Base-by-base conservation (phyloP, 2,329 filamentous ascomycete genomes). In the Xylariaceae sp. region DNA sequence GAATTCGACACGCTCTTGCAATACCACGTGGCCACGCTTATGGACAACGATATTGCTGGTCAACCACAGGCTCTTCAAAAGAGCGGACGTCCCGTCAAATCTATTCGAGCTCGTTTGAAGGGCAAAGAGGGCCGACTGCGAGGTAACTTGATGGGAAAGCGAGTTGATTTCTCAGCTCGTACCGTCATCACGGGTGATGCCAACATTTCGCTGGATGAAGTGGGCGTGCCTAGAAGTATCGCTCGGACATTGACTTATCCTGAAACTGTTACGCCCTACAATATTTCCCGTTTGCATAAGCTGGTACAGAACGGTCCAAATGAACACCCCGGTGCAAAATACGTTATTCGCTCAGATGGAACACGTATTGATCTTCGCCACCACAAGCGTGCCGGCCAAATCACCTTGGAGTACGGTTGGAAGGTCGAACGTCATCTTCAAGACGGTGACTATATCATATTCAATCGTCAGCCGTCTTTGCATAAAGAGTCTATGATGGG, bases 401-500 rank as follows among this genome's bases (percentile, higher is more conserved):
- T 97, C 64, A 88, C 88, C 58, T 78, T 99, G 37, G 90, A 96
- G 70, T 96, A 96, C 72, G 95, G 95, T 53, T 97, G 93, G 93
- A 97, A 97, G 73, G 95, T 99, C 42, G 94, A 99, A 77, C 88
- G 94, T 63, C 94, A 99, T 76, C 85, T 99, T 65, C 87, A 96
- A 70, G 91, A 96, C 70, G 93, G 93, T 59, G 94, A 99, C 75
- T 95, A 91, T 66, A 97, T 99, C 76, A 92, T 99, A 71, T 99
- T 99, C 85, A 99, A 99, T 75, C 94, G 94, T 82, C 94, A 99
- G 73, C 94, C 94, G 0, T 99, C 94, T 42, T 81, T 99, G 70
- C 94, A 99, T 82, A 99, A 99, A 76, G 94, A 99, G 74, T 99
- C 94, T 62, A 99, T 99, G 94, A 99, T 99, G 95, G 94, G 91